Evolutionary conservation across 2,329 filamentous ascomycete genomes (phyloP), one percentile per base, ranked within the genome.

Genomic region (Fusarium sp.): DNA sequence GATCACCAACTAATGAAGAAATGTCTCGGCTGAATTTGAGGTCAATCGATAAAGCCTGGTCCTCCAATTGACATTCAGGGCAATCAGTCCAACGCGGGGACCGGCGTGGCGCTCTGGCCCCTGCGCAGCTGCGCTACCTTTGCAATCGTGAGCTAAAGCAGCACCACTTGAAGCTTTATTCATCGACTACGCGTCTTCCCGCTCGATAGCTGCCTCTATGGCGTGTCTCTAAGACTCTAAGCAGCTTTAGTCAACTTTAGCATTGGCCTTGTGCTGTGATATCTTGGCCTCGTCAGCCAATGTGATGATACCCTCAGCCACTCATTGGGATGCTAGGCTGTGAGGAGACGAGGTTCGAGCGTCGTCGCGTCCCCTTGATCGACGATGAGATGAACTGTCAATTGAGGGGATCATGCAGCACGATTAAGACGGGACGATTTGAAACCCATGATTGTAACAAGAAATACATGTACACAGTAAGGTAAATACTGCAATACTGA

Each of bases 121-220:
- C 66, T 73, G 70, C 25, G 54, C 62, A 73, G 70, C 62, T 71
- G 70, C 52, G 55, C 53, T 70, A 54, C 69, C 49, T 66, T 27
- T 45, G 63, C 52, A 56, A 63, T 55, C 47, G 44, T 27, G 44
- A 44, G 57, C 59, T 58, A 39, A 73, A 54, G 41, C 41, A 67
- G 22, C 46, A 25, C 64, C 56, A 61, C 50, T 38, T 55, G 53
- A 52, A 54, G 54, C 71, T 50, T 58, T 56, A 70, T 60, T 39
- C 53, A 36, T 39, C 33, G 50, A 60, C 70, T 66, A 61, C 71
- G 63, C 67, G 56, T 62, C 49, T 35, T 74, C 71, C 71, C 71
- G 71, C 65, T 63, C 41, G 47, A 66, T 64, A 72, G 62, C 42
- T 61, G 54, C 49, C n/a, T 45, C 15, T 55, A 29, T 67, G 57